A percentile compares a stretch with the other conserved stretches of the same genome.
Conservation (phyloP, 2,329 filamentous ascomycete genomes). For the Aspergillus puulaauensis region DNA sequence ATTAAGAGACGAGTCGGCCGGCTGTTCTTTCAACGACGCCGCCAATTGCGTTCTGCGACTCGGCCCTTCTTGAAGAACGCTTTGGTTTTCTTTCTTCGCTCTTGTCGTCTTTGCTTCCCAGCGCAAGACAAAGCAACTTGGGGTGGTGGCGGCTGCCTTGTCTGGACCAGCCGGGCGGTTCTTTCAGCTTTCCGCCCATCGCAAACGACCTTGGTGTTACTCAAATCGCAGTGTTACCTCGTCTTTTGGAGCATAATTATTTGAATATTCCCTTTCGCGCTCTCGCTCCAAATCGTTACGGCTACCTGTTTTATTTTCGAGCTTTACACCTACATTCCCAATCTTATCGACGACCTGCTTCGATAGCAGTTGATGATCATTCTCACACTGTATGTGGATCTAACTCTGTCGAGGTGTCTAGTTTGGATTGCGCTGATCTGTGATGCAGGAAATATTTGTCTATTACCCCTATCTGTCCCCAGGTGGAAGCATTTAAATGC, state of each 20-base stretch:
- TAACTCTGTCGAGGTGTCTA: background rate
- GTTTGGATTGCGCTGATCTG: background rate
- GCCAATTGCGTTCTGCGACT: background rate
- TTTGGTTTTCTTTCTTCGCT: background rate
- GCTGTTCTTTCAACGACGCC: background rate
- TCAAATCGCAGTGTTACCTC: background rate
- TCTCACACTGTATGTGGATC: background rate
- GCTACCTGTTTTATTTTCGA: background rate
- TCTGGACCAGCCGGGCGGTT: background rate
- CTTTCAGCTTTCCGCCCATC: background rate
- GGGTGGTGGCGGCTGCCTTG: conserved; percentile 7
- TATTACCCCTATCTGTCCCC: background rate
- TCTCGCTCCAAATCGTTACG: background rate
- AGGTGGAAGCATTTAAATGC: conserved; percentile 16
- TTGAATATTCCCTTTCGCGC: background rate
- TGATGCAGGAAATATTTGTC: background rate
- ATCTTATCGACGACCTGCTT: background rate
- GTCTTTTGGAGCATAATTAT: conserved; percentile 2
- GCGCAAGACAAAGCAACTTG: conserved; percentile 1
- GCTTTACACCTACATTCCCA: background rate
- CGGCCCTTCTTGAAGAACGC: background rate
- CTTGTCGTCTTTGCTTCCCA: background rate
- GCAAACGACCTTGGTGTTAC: background rate
- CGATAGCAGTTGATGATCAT: background rate
- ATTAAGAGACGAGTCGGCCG: background rate